A percentile compares a stretch with the other conserved stretches of the same genome.
These are phyloP conservation scores for Pythium pyrilobum DNA, from an alignment of 352 stramenopile genomes.

Conservation along the genomic window DNA sequence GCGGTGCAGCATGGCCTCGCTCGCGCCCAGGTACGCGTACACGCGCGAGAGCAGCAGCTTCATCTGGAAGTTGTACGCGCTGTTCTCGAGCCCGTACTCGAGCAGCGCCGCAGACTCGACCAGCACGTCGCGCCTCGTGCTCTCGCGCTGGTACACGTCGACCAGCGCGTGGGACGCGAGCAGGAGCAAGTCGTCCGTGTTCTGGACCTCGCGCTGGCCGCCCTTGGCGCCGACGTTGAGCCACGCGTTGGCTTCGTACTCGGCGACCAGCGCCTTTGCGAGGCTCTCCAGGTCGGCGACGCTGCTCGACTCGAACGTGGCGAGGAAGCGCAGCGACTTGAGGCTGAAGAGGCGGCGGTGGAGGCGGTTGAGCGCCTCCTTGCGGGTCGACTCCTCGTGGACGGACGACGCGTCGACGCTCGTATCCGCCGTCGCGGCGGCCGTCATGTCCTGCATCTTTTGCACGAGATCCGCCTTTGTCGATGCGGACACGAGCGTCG, in stretches of 20 bases:
- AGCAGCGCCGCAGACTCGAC: conserved; percentile 52
- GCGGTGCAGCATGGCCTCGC: conserved; percentile 51
- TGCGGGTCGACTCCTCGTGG: conserved; percentile 25
- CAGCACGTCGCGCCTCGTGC: conserved; percentile 28
- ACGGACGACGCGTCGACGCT: conserved; percentile 1
- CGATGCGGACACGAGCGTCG: conserved; percentile 22
- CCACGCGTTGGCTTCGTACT: conserved; percentile 70
- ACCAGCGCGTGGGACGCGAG: conserved; percentile 66
- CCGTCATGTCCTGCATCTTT: conserved; percentile 27
- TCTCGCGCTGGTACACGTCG: conserved; percentile 54
- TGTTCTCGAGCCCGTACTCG: conserved; percentile 72
- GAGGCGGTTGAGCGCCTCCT: conserved; percentile 40
- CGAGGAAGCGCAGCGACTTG: conserved; percentile 71
- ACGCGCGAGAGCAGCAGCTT: conserved; percentile 79
- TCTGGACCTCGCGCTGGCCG: conserved; percentile 79
- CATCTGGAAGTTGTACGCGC: conserved; percentile 89
- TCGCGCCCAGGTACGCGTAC: conserved; percentile 70
- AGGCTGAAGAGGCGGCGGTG: conserved; percentile 54
- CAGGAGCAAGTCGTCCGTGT: conserved; percentile 77
- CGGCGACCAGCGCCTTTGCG: conserved; percentile 41
- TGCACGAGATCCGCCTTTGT: conserved; percentile 37
- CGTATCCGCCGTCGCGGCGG: conserved; percentile 3
- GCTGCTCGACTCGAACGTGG: conserved; percentile 29
- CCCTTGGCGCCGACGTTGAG: conserved; percentile 66
- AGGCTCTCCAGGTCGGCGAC: conserved; percentile 31